Base-by-base conservation (phyloP, 108 stramenopile genomes). In the Parietichytrium sp. region DNA sequence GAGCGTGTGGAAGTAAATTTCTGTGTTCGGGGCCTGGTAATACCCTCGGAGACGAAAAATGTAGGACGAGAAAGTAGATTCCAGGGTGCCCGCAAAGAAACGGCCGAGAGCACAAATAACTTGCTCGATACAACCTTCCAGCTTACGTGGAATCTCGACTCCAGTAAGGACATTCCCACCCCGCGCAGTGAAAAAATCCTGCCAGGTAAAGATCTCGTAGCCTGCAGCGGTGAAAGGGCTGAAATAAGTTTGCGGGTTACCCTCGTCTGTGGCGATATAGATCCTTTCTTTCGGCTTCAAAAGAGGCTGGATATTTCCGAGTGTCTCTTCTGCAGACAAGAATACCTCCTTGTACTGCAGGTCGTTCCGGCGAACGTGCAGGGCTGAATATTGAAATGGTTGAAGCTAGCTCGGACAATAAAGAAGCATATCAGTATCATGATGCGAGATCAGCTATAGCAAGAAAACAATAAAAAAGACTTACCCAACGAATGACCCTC, bases 291-390 rank as follows among this genome's bases (percentile, higher is more conserved):
- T 42, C 10, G 61, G 10, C 0, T 25, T 31, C 10, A 72, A 20
- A 1, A 72, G 61, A 6, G 61, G 29, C 6, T 42, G 61, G n/a
- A 72, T 42, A 27, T 72, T 72, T 1, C 45, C 33, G n/a, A 72
- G 33, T 6, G 61, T 72, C 13, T 72, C 61, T 20, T 72, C 6
- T 8, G 38, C 61, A 42, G 38, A 45, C 15, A 72, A 25, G 61
- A 72, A 72, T 13, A 72, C 61, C 61, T 72, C 61, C 20, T 72
- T 72, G 42, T 72, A 72, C 3, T 72, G 61, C 10, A 72, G 61
- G 20, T 72, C 61, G 61, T 72, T 72, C 20, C 61, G 61, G 1
- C 61, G 61, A 72, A 72, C 20, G 61, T 72, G 61, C 61, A 72
- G 42, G n/a, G 61, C 61, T 0, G 61, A 16, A 27, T 45, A 72